Base-by-base conservation (phyloP, 2,329 filamentous ascomycete genomes). In the Ceratocystis cubensis region DNA sequence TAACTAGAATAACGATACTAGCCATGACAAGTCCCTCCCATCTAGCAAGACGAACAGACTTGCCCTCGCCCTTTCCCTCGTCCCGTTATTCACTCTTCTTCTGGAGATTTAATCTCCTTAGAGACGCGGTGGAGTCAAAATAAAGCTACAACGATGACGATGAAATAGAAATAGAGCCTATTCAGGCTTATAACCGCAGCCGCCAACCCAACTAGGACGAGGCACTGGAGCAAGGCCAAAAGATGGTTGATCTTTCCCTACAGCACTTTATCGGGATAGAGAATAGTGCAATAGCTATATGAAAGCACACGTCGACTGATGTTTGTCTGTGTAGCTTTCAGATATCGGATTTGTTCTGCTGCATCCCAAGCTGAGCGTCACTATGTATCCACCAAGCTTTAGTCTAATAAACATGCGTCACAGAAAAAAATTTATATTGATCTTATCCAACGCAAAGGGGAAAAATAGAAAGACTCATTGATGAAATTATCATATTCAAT, bases 401-500 rank as follows among this genome's bases (percentile, higher is more conserved):
- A 53, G 25, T 53, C 2, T 25, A 25, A 53, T 15, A 17, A 53
- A 53, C 13, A 13, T 5, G 20, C 10, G 20, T 25, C 48, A 28
- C 25, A 3, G 48, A 20, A 20, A 25, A 53, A 28, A 2, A 15
- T 0, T 3, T 53, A 5, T 28, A 10, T 10, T 13, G 2, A n/a
- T 22, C 48, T 53, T 25, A 25, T 53, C 10, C 22, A n/a, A 6
- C 1, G 20, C 41, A 2, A 13, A 15, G 15, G 30, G 22, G 3
- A 50, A 17, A 3, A 6, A 45, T 37, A 13, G 1, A 3, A 48
- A 13, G 1, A 5, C 33, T 30, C 48, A 53, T 53, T 15, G 48
- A 53, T 22, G 48, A 28, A 53, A 28, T 13, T 63, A 63, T 48
- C 28, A 57, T 65, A 48, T 59, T 65, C 41, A 45, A 33, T 46